Percentiles rank a stretch among this genome's conserved stretches.
These are phyloP conservation scores for Paramyrothecium sp. DNA, from an alignment of 2,329 filamentous ascomycete genomes.

Conservation along the genomic window DNA sequence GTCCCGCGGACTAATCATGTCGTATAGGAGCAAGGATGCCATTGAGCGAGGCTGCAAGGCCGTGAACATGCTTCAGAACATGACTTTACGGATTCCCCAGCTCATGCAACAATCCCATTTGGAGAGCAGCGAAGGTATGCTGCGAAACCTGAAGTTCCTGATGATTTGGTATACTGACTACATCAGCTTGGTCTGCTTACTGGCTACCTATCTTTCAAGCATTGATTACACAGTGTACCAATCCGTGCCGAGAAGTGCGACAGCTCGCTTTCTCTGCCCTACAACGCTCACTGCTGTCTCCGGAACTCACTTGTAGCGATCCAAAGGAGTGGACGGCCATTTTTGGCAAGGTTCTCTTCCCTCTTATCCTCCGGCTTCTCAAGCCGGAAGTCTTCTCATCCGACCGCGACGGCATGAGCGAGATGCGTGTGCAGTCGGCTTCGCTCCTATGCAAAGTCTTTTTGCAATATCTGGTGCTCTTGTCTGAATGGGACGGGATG, in stretches of 20 bases:
- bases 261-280: slow-evolving; percentile 84
- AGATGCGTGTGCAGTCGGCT: slow-evolving; percentile 88
- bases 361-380: slow-evolving; percentile 79
- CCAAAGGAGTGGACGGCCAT: slow-evolving; percentile 94
- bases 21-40: slow-evolving; percentile 41
- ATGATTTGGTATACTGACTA: slow-evolving; percentile 9
- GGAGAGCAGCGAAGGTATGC: slow-evolving; percentile 74
- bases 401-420: slow-evolving; percentile 90
- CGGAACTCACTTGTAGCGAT: slow-evolving; percentile 77
- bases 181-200: slow-evolving; percentile 90
- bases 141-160: neutral
- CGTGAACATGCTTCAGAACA: slow-evolving; percentile 75
- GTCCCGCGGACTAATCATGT: neutral
- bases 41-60: slow-evolving; percentile 79
- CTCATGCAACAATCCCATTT: slow-evolving; percentile 93
- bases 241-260: slow-evolving; percentile 89
- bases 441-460: slow-evolving; percentile 95
- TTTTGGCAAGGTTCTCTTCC: slow-evolving; percentile 91
- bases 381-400: slow-evolving; percentile 94
- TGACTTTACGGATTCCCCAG: slow-evolving; percentile 78
- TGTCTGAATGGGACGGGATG: slow-evolving; percentile 86
- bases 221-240: slow-evolving; percentile 85
- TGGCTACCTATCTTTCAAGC: slow-evolving; percentile 95
- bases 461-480: slow-evolving; percentile 82
- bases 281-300: slow-evolving; percentile 81